Conservation (phyloP, 768 basidiomycete genomes). For the Naganishia vaughanmartiniae region DNA sequence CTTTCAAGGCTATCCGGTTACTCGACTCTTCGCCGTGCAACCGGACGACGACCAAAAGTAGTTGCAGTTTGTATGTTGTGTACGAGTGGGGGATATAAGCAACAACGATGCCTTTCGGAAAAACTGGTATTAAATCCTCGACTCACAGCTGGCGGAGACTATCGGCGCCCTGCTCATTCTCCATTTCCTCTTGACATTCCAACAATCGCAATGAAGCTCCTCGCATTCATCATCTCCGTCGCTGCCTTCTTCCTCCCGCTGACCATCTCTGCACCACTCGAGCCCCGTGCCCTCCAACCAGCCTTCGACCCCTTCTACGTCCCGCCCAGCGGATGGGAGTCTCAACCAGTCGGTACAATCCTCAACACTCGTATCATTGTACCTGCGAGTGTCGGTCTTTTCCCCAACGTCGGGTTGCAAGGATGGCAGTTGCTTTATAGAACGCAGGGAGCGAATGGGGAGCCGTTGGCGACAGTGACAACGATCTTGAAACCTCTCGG, state of each 20-base stretch:
- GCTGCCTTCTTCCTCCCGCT: not conserved
- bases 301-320: slow-evolving; percentile 9
- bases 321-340: slow-evolving; percentile 9
- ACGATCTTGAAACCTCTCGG: slow-evolving; percentile 11
- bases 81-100: not conserved
- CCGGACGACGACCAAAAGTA: not conserved
- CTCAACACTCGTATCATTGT: slow-evolving; percentile 27
- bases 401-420: slow-evolving; percentile 69
- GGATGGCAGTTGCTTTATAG: slow-evolving; percentile 60
- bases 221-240: slow-evolving; percentile 1
- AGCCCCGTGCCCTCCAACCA: slow-evolving; percentile 3
- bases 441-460: slow-evolving; percentile 11
- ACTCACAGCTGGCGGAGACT: not conserved
- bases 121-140: not conserved
- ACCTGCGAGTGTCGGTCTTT: slow-evolving; percentile 54
- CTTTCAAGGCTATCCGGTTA: not conserved
- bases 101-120: not conserved
- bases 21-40: not conserved
- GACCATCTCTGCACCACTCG: not conserved
- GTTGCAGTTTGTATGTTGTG: not conserved
- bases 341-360: slow-evolving; percentile 60
- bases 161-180: not conserved
- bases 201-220: not conserved
- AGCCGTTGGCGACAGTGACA: slow-evolving; percentile 10
- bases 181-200: not conserved